phyloP scores from a whole-genome alignment of 495 filamentous ascomycete genomes.

The Daldinia grandis region DNA sequence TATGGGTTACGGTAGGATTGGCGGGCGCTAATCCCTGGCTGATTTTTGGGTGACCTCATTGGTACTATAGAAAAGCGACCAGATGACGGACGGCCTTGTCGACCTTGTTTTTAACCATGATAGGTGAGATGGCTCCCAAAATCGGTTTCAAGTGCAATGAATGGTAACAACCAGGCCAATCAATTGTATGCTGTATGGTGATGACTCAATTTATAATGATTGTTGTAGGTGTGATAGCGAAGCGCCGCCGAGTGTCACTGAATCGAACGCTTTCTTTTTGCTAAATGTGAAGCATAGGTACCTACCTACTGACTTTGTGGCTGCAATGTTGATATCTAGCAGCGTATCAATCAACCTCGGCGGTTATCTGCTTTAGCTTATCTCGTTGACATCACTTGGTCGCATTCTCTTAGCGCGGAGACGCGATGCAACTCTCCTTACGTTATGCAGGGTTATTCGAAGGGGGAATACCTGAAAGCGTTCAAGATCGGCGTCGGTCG shows the following conservation, averaged over 20 bases:
- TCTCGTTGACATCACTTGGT: constrained; percentile 38
- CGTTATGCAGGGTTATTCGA: constrained; percentile 17
- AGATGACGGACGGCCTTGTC: constrained; percentile 4
- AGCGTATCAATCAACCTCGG: not conserved
- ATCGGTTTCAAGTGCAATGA: constrained; percentile 16
- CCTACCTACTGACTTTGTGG: too few relatives aligned
- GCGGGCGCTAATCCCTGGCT: not conserved
- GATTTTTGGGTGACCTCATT: not conserved
- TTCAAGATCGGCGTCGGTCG: constrained; percentile 20
- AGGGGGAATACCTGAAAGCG: constrained; percentile 10
- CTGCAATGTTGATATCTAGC: not conserved
- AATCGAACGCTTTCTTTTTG: not conserved
- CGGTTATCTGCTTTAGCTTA: constrained; percentile 17
- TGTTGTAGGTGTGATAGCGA: not conserved
- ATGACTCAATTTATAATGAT: not conserved
- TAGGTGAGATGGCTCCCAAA: constrained; percentile 18
- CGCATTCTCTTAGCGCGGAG: constrained; percentile 34
- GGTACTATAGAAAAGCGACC: constrained; percentile 14
- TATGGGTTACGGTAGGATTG: not conserved
- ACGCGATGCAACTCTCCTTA: constrained; percentile 27
- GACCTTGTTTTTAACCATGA: constrained; percentile 12
- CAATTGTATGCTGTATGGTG: constrained; percentile 10
- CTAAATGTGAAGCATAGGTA: too few relatives aligned
- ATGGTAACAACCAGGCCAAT: constrained; percentile 17
- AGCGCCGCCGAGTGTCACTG: not conserved